These are phyloP conservation scores for Suillus brevipes DNA, from an alignment of 768 basidiomycete species.

Conservation along the genomic window DNA sequence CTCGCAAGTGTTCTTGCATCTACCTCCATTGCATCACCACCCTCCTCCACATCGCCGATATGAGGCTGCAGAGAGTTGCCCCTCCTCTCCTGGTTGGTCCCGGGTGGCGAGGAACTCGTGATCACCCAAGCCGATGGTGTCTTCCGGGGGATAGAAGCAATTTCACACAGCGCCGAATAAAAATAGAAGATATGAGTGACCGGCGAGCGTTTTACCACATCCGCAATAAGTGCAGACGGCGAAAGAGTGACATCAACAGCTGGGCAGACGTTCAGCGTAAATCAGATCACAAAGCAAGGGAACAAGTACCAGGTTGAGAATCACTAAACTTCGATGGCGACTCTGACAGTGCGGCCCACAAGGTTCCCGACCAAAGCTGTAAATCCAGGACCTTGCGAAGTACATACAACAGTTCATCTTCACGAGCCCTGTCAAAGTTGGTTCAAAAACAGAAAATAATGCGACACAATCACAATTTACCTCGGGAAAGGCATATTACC, in stretches of 20 bases:
- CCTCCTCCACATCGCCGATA: constrained; percentile 21
- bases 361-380: constrained; percentile 69
- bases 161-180: constrained; percentile 76
- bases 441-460: neutral
- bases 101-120: constrained; percentile 10
- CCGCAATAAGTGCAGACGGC: constrained; percentile 59
- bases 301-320: constrained; percentile 56
- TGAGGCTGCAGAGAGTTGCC: constrained; percentile 16
- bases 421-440: constrained; percentile 57
- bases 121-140: constrained; percentile 68
- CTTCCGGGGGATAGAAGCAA: constrained; percentile 69
- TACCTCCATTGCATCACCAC: constrained; percentile 43
- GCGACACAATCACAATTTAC: constrained; percentile 35
- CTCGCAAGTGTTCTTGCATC: constrained; percentile 69
- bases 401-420: constrained; percentile 88
- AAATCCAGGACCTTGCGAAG: constrained; percentile 74
- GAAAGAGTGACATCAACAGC: constrained; percentile 46
- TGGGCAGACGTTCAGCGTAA: constrained; percentile 7
- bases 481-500: constrained; percentile 87
- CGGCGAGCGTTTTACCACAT: constrained; percentile 72
- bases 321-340: constrained; percentile 54
- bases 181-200: constrained; percentile 89
- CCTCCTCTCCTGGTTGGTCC: constrained; percentile 16
- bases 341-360: constrained; percentile 77
- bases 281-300: neutral